Conservation (phyloP, 257 asterid species). For the Nicotiana sylvestris region DNA sequence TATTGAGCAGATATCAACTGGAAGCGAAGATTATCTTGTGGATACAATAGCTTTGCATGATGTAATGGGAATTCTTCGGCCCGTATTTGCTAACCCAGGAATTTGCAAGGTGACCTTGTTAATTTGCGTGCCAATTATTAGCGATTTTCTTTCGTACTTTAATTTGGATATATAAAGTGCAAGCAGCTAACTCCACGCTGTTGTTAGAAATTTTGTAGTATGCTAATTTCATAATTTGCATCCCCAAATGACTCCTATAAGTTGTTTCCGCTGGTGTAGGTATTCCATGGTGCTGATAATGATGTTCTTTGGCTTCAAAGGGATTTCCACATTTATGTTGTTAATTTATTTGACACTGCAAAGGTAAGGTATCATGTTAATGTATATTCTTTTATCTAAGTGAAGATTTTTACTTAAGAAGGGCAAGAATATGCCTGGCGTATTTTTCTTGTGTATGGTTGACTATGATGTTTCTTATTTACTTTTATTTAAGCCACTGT, state of each 20-base stretch:
- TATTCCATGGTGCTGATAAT: constrained; percentile 96
- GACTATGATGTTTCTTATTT: constrained; percentile 1
- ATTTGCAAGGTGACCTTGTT: constrained; percentile 65
- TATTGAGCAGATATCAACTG: constrained; percentile 66
- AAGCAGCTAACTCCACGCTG: background rate
- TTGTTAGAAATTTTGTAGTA: background rate
- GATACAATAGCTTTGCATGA: constrained; percentile 83
- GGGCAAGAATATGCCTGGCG: background rate
- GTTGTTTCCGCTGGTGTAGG: constrained; percentile 39
- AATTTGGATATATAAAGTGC: background rate
- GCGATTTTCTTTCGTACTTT: background rate
- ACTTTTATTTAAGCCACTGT: constrained; percentile 12
- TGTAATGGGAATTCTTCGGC: constrained; percentile 73
- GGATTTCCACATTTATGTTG: constrained; percentile 91
- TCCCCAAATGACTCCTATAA: background rate
- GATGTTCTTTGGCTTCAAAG: constrained; percentile 98
- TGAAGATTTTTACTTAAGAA: constrained; percentile 8
- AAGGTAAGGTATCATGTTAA: constrained; percentile 47
- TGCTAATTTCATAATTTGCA: background rate
- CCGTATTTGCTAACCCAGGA: constrained; percentile 69
- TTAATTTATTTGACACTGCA: constrained; percentile 89
- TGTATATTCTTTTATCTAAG: constrained; percentile 6
- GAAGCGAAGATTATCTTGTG: constrained; percentile 60
- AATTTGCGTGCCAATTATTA: background rate
- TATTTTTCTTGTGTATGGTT: constrained; percentile 7